These are phyloP conservation scores for Pseudocercospora ulei DNA, from an alignment of 2,329 filamentous ascomycete genomes.

Conservation along the genomic window DNA sequence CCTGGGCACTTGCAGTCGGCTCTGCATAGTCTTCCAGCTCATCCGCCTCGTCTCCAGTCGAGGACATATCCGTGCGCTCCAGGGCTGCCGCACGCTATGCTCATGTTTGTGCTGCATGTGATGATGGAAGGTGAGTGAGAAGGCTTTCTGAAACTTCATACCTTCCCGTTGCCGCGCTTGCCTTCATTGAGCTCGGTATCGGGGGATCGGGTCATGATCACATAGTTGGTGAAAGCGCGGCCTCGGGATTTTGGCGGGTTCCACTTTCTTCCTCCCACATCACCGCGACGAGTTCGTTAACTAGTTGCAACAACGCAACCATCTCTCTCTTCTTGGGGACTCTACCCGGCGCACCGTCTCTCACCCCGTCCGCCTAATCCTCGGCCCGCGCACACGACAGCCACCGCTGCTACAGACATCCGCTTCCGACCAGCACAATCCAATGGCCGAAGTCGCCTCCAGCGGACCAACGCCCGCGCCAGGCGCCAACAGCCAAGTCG, in stretches of 20 bases:
- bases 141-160: too few species aligned
- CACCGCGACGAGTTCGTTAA: neutral
- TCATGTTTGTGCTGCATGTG: neutral
- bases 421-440: constrained; percentile 11
- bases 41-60: constrained; percentile 14
- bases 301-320: neutral
- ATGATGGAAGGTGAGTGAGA: neutral
- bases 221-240: constrained; percentile 9
- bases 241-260: constrained; percentile 6
- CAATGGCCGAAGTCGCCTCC: constrained; percentile 33
- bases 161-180: constrained; percentile 6
- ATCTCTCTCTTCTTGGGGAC: constrained; percentile 6
- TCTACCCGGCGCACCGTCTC: constrained; percentile 12
- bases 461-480: constrained; percentile 12
- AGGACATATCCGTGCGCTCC: constrained; percentile 18
- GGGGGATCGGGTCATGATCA: constrained; percentile 1
- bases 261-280: too few species aligned
- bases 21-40: neutral
- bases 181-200: too few species aligned
- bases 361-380: neutral
- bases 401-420: constrained; percentile 10
- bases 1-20: too few species aligned
- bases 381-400: too few species aligned
- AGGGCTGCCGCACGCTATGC: too few species aligned
- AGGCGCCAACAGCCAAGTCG: constrained; percentile 37